Conservation (phyloP, 148 eudicot genomes). For the Arbutus unedo region DNA sequence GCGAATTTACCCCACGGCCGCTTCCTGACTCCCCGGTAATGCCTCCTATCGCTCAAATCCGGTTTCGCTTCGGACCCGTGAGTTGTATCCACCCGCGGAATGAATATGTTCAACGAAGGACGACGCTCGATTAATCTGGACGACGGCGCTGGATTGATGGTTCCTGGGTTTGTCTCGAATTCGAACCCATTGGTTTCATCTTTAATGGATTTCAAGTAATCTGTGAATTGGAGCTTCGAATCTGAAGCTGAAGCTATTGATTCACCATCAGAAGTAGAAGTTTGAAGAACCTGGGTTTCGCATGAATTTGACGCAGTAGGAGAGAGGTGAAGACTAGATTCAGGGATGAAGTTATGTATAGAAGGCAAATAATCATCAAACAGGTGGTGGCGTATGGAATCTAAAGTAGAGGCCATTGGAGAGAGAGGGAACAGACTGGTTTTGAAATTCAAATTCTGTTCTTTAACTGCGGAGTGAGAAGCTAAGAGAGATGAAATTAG, state of each 20-base stretch:
- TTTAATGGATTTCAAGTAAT: not conserved
- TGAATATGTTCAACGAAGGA: conserved; percentile 25
- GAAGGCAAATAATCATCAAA: conserved; percentile 25
- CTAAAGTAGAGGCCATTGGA: not conserved
- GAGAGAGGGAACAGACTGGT: not conserved
- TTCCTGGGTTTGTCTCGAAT: conserved; percentile 20
- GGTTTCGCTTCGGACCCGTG: not conserved
- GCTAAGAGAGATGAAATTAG: not conserved
- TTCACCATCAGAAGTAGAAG: not conserved
- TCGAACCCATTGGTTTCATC: not conserved
- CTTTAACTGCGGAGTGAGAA: too few relatives aligned
- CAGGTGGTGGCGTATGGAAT: conserved; percentile 28
- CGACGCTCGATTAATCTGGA: conserved; percentile 20
- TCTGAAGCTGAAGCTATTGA: not conserved
- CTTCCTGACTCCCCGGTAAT: conserved; percentile 39
- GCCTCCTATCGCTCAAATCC: not conserved
- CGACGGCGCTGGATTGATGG: not conserved
- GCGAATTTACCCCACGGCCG: conserved; percentile 50
- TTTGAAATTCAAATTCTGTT: not conserved
- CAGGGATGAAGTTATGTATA: not conserved
- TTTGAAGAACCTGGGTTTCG: not conserved
- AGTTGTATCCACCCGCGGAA: conserved; percentile 6
- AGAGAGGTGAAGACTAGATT: not conserved
- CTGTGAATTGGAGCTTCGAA: not conserved
- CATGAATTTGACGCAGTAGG: not conserved